Percentiles rank a stretch among this genome's conserved stretches.
Evolutionary conservation across 306 rosid species (phyloP).

Genomic region (Trifolium subterraneum): DNA sequence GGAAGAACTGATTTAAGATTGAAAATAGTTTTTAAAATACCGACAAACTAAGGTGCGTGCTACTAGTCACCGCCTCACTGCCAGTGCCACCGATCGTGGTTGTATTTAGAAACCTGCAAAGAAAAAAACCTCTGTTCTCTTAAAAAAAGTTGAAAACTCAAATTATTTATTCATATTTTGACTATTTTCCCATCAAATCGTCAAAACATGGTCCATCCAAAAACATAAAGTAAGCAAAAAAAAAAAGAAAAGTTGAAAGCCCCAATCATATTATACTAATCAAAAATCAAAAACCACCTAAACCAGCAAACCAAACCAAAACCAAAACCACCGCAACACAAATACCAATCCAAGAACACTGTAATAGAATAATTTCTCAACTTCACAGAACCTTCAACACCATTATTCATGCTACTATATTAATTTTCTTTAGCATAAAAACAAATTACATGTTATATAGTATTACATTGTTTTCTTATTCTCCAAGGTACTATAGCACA

Average conservation of each 20-base stretch:
- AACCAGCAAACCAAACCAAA: slow-evolving; percentile 16
- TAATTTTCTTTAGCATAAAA: background rate
- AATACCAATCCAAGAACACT: background rate
- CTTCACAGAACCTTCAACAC: no score
- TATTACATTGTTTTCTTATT: slow-evolving; percentile 14
- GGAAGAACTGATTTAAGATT: no score
- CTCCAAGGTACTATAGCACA: slow-evolving; percentile 35
- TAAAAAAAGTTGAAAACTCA: background rate
- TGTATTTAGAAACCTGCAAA: slow-evolving; percentile 27
- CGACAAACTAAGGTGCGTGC: slow-evolving; percentile 8
- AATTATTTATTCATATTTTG: background rate
- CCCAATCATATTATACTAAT: background rate
- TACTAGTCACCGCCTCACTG: background rate
- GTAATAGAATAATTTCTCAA: no score
- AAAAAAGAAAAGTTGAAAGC: background rate
- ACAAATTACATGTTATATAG: background rate
- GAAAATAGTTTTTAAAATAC: no score
- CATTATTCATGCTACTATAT: no score
- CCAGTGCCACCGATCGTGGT: background rate
- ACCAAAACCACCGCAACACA: background rate
- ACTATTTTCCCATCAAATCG: background rate
- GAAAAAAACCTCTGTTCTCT: background rate
- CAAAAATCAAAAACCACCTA: background rate
- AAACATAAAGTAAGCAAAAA: background rate
- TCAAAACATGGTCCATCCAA: slow-evolving; percentile 1